Evolutionary conservation across 2,329 filamentous ascomycete species (phyloP).

Genomic region (Penicillium occitanis): DNA sequence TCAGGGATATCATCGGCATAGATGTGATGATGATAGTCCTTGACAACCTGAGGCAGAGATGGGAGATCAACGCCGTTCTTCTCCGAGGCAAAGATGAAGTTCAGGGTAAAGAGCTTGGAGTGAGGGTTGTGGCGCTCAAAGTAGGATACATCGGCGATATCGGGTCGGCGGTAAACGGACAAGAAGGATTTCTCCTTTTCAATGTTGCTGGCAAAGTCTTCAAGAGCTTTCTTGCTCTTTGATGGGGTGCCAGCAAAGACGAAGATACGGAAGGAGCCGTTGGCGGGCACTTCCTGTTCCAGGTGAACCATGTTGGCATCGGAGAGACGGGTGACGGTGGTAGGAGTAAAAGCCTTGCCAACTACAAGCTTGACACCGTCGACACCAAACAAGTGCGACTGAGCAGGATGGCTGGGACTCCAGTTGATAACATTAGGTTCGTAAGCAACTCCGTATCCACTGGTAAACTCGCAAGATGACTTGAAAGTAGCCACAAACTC

Average conservation of each 20-base stretch:
- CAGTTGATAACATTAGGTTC: constrained; percentile 81
- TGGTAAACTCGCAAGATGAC: constrained; percentile 86
- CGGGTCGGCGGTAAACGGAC: constrained; percentile 61
- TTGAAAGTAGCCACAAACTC: constrained; percentile 90
- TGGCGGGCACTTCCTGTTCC: constrained; percentile 84
- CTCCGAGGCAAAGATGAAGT: constrained; percentile 68
- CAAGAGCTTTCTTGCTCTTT: constrained; percentile 61
- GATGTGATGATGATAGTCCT: constrained; percentile 75
- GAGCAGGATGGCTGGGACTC: constrained; percentile 69
- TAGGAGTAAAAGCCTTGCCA: constrained; percentile 73
- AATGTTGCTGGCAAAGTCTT: constrained; percentile 68
- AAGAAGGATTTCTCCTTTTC: constrained; percentile 71
- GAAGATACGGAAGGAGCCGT: constrained; percentile 84
- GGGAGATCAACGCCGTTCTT: constrained; percentile 71
- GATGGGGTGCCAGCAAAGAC: constrained; percentile 73
- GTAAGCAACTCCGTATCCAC: constrained; percentile 87
- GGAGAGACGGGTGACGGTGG: constrained; percentile 79
- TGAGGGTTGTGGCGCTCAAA: constrained; percentile 86
- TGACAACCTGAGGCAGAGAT: constrained; percentile 68
- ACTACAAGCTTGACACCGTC: constrained; percentile 65
- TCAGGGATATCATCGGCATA: constrained; percentile 85
- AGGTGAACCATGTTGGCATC: constrained; percentile 89
- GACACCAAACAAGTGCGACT: constrained; percentile 68
- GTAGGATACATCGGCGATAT: constrained; percentile 64
- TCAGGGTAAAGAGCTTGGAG: constrained; percentile 76